Evolutionary conservation across 495 filamentous ascomycete species (phyloP).

Genomic region (Staphylotrichum longicolle): DNA sequence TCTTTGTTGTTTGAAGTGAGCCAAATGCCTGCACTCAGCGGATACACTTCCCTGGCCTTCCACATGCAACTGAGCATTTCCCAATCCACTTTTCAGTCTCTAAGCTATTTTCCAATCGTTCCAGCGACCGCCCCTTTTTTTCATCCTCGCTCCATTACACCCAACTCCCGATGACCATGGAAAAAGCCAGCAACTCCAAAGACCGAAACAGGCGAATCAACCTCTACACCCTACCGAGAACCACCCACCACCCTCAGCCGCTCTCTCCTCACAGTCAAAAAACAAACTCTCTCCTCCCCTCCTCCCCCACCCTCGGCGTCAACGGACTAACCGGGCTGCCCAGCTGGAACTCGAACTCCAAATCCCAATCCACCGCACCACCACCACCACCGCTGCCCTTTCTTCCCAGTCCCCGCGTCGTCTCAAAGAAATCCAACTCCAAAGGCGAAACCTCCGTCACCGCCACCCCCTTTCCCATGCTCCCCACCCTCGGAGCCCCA

Average conservation of each 20-base stretch:
- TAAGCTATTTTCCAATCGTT: too few relatives aligned
- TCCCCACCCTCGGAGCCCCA: not conserved
- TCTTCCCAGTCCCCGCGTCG: too few relatives aligned
- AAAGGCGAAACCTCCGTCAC: conserved; percentile 11
- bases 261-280: not conserved
- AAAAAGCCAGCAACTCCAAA: too few relatives aligned
- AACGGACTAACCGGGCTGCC: conserved; percentile 22
- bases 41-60: not conserved
- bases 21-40: conserved; percentile 7
- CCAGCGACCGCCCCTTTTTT: too few relatives aligned
- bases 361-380: conserved; percentile 11
- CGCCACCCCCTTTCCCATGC: not conserved
- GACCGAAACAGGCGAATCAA: not conserved
- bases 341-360: conserved; percentile 19
- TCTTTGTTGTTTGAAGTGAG: not conserved
- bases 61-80: not conserved
- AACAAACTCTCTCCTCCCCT: not conserved
- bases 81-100: too few relatives aligned
- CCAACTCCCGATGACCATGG: not conserved
- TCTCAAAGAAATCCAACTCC: not conserved
- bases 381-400: not conserved
- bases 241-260: too few relatives aligned
- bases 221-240: too few relatives aligned
- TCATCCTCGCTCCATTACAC: not conserved
- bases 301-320: not conserved